Conservation (phyloP, 2,329 filamentous ascomycete species). For the Alternaria atra region DNA sequence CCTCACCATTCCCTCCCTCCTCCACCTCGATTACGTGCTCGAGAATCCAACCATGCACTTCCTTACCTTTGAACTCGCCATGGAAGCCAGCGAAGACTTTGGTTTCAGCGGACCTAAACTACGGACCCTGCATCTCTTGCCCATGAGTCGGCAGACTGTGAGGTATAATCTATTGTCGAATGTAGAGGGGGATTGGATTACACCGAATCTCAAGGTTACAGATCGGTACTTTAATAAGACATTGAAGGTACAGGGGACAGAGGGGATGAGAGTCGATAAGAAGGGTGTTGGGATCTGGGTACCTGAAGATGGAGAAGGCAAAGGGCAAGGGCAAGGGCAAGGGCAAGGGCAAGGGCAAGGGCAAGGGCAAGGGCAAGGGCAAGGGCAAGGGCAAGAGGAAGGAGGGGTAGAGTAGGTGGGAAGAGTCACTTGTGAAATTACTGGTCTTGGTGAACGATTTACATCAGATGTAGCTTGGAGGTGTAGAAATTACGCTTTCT, state of each 20-base stretch:
- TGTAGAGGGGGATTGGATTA: slow-evolving; percentile 70
- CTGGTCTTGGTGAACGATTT: neutral
- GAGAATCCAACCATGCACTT: slow-evolving; percentile 97
- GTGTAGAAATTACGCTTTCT: neutral
- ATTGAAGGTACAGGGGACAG: slow-evolving; percentile 80
- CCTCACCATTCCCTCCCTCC: slow-evolving; percentile 26
- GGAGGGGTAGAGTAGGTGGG: neutral
- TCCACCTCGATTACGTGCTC: slow-evolving; percentile 70
- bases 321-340: neutral
- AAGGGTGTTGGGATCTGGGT: slow-evolving; percentile 58
- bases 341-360: neutral
- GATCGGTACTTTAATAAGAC: slow-evolving; percentile 96
- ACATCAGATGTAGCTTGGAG: neutral
- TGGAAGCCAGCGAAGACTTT: slow-evolving; percentile 93
- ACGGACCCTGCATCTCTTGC: slow-evolving; percentile 80
- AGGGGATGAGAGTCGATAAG: slow-evolving; percentile 68
- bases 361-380: no score
- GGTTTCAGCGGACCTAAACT: slow-evolving; percentile 91
- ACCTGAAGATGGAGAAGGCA: slow-evolving; percentile 19
- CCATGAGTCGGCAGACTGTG: slow-evolving; percentile 78
- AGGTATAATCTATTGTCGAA: slow-evolving; percentile 78
- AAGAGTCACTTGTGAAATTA: neutral
- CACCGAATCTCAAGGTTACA: slow-evolving; percentile 77
- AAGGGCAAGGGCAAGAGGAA: neutral
- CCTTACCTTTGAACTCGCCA: slow-evolving; percentile 87